These are phyloP conservation scores for Debaryomyces maramus DNA, from an alignment of 805 yeast species.

Conservation along the genomic window DNA sequence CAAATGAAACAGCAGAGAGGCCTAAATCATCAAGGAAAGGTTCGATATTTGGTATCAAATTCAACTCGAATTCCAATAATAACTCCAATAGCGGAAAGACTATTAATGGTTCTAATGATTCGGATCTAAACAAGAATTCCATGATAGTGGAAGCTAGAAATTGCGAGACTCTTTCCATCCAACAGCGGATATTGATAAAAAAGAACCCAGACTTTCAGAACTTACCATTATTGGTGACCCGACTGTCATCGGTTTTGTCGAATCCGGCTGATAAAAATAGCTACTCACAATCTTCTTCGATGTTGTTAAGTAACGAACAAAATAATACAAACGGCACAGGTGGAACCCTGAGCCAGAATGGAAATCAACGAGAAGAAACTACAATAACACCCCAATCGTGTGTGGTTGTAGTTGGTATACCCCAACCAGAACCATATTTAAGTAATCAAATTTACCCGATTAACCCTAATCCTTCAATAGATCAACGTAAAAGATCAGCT, in stretches of 20 bases:
- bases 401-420: conserved; percentile 41
- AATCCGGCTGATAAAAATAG: conserved; percentile 20
- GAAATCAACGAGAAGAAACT: conserved; percentile 20
- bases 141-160: conserved; percentile 28
- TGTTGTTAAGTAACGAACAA: conserved; percentile 24
- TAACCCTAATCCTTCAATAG: conserved; percentile 50
- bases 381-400: conserved; percentile 29
- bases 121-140: conserved; percentile 8
- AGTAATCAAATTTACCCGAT: conserved; percentile 38
- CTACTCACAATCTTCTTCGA: conserved; percentile 36
- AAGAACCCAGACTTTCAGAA: conserved; percentile 31
- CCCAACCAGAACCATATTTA: conserved; percentile 37
- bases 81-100: conserved; percentile 4
- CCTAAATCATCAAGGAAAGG: conserved; percentile 32
- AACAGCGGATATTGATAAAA: conserved; percentile 32
- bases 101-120: conserved; percentile 1
- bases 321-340: conserved; percentile 1
- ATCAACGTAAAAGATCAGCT: conserved; percentile 77
- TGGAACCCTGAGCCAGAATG: conserved; percentile 5
- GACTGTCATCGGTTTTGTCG: conserved; percentile 26
- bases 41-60: conserved; percentile 41
- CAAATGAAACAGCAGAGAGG: conserved; percentile 14
- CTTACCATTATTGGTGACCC: conserved; percentile 34
- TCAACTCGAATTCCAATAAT: conserved; percentile 20
- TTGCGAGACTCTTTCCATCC: conserved; percentile 33